A percentile compares a stretch with the other conserved stretches of the same genome.
Evolutionary conservation across 805 yeast genomes (phyloP).

Genomic region (Candida ortonii): DNA sequence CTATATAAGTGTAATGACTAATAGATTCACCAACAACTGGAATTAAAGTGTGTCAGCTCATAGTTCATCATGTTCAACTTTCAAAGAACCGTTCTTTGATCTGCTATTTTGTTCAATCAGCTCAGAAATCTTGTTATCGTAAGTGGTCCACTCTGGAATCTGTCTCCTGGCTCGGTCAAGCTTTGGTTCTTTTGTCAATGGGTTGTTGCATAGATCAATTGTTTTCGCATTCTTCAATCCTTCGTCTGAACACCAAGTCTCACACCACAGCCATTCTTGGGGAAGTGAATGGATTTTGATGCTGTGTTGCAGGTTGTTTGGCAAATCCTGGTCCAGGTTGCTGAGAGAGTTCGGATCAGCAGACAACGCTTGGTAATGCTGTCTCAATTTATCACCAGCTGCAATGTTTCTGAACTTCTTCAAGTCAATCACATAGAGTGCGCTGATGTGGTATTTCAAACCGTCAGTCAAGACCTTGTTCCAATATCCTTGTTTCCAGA

Average conservation of each 20-base stretch:
- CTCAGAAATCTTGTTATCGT: conserved; percentile 52
- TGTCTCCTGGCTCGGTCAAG: conserved; percentile 71
- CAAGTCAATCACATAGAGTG: conserved; percentile 79
- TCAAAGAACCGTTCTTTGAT: not conserved
- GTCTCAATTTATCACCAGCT: conserved; percentile 79
- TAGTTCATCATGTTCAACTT: conserved; percentile 15
- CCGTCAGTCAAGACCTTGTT: conserved; percentile 52
- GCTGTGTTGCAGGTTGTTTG: conserved; percentile 75
- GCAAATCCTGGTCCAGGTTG: conserved; percentile 87
- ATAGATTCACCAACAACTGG: too few relatives aligned
- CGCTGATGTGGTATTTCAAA: conserved; percentile 76
- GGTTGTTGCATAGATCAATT: conserved; percentile 82
- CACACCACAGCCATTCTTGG: conserved; percentile 91
- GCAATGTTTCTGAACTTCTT: conserved; percentile 55
- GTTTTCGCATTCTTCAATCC: conserved; percentile 63
- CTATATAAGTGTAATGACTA: too few relatives aligned
- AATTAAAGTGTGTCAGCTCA: too few relatives aligned
- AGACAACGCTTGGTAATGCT: conserved; percentile 80
- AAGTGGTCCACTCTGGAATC: conserved; percentile 72
- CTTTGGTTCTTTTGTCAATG: conserved; percentile 76
- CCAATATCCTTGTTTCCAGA: conserved; percentile 97
- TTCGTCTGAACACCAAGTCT: conserved; percentile 82
- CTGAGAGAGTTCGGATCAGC: conserved; percentile 76
- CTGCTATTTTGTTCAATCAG: not conserved
- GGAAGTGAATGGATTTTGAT: conserved; percentile 72